A percentile compares a stretch with the other conserved stretches of the same genome.
phyloP scores from a whole-genome alignment of 208 protist species.

The Trypanosoma scelopori region DNA sequence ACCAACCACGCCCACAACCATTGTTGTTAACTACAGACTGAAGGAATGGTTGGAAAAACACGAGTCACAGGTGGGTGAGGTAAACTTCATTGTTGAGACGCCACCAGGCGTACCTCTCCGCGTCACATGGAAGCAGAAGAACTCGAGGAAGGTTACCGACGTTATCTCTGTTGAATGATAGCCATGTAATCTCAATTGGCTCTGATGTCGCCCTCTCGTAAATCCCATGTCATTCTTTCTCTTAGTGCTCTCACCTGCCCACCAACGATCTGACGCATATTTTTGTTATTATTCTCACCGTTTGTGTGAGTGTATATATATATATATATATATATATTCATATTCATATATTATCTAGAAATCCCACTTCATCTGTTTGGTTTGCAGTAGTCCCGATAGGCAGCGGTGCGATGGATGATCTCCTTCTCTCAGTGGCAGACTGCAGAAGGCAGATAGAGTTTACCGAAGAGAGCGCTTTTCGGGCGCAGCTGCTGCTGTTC shows the following conservation, averaged over 20 bases:
- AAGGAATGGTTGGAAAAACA: conserved; percentile 65
- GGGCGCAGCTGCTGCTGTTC: background rate
- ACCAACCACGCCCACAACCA: conserved; percentile 52
- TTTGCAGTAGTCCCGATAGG: background rate
- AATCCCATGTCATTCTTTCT: background rate
- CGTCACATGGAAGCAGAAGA: conserved; percentile 24
- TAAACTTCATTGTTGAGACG: conserved; percentile 75
- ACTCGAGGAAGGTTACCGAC: conserved; percentile 17
- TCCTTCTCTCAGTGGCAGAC: conserved; percentile 1
- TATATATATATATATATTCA: too few relatives aligned
- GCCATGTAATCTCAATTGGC: background rate
- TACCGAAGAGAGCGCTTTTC: conserved; percentile 6
- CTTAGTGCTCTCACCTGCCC: too few relatives aligned
- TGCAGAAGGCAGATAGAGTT: conserved; percentile 17
- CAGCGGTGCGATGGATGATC: conserved; percentile 17
- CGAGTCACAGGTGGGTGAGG: conserved; percentile 19
- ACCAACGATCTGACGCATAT: too few relatives aligned
- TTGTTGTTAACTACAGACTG: conserved; percentile 75
- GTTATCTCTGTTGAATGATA: conserved; percentile 28
- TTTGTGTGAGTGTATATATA: too few relatives aligned
- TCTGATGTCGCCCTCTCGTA: background rate
- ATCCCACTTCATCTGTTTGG: too few relatives aligned
- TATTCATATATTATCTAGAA: too few relatives aligned
- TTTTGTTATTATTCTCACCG: too few relatives aligned
- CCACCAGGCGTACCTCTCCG: conserved; percentile 25